These are phyloP conservation scores for Phytophthora fragariaefolia DNA, from an alignment of 352 stramenopile species.

Conservation along the genomic window DNA sequence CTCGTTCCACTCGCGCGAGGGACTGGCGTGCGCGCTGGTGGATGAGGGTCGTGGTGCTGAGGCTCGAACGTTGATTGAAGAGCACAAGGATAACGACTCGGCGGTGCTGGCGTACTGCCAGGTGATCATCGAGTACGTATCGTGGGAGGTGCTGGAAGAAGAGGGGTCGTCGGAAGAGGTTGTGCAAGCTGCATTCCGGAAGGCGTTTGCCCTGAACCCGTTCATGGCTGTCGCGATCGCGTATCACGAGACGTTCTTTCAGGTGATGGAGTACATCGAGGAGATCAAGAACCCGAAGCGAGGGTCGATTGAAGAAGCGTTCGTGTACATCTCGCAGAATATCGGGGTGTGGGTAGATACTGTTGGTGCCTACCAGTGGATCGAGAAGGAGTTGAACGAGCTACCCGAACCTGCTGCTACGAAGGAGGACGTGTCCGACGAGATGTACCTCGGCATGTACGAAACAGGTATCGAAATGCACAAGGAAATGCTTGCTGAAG, in stretches of 20 bases:
- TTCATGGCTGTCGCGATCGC: constrained; percentile 87
- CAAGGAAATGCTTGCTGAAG: constrained; percentile 63
- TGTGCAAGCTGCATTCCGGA: constrained; percentile 71
- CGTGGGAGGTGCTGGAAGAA: constrained; percentile 89
- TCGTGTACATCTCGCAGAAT: constrained; percentile 80
- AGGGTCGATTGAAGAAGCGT: constrained; percentile 87
- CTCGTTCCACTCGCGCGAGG: constrained; percentile 66
- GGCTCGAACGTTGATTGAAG: constrained; percentile 71
- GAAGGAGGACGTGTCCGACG: constrained; percentile 61
- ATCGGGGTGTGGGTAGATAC: constrained; percentile 89
- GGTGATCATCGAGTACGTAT: constrained; percentile 89
- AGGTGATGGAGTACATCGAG: constrained; percentile 85
- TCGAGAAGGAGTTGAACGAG: constrained; percentile 81
- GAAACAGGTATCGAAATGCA: constrained; percentile 88
- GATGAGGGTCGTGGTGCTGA: constrained; percentile 83
- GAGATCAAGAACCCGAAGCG: constrained; percentile 74
- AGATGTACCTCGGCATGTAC: constrained; percentile 92
- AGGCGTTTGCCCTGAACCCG: constrained; percentile 78
- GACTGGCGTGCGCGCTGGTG: constrained; percentile 75
- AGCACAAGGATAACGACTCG: constrained; percentile 58
- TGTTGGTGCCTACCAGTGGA: constrained; percentile 79
- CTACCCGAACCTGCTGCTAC: constrained; percentile 53
- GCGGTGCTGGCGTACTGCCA: constrained; percentile 83
- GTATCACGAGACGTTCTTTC: constrained; percentile 80
- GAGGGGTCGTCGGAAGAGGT: constrained; percentile 78